phyloP scores from a whole-genome alignment of 2,329 filamentous ascomycete genomes.

The Cercospora zeae-maydis region DNA sequence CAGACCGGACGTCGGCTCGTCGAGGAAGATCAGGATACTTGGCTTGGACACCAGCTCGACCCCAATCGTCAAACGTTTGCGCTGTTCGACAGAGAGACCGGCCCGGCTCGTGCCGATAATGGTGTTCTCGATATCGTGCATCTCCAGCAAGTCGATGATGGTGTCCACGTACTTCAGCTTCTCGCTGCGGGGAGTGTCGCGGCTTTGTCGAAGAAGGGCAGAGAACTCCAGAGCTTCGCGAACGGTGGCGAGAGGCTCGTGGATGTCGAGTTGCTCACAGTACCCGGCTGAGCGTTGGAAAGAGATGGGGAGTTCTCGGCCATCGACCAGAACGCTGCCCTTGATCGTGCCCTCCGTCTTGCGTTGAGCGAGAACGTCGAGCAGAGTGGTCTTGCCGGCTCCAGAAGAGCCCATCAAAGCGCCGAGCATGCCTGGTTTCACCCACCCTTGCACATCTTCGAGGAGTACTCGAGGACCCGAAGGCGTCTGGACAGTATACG shows the following conservation, averaged over 20 bases:
- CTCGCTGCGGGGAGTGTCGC: slow-evolving; percentile 55
- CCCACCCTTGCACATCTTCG: slow-evolving; percentile 65
- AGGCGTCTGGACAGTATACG: slow-evolving; percentile 64
- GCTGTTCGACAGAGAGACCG: slow-evolving; percentile 54
- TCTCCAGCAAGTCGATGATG: slow-evolving; percentile 60
- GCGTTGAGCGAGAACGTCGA: slow-evolving; percentile 43
- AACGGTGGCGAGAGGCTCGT: slow-evolving; percentile 64
- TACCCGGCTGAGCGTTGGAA: slow-evolving; percentile 55
- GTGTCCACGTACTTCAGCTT: slow-evolving; percentile 67
- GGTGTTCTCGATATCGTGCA: slow-evolving; percentile 64
- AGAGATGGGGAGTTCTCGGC: slow-evolving; percentile 38
- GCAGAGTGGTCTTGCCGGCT: slow-evolving; percentile 42
- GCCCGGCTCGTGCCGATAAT: slow-evolving; percentile 58
- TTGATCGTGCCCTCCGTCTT: slow-evolving; percentile 45
- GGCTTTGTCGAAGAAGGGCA: slow-evolving; percentile 60
- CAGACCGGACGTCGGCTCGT: slow-evolving; percentile 54
- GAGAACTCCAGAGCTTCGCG: slow-evolving; percentile 65
- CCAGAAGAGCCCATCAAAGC: slow-evolving; percentile 79
- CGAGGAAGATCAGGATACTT: slow-evolving; percentile 61
- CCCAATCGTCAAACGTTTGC: slow-evolving; percentile 56
- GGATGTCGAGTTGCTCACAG: slow-evolving; percentile 63
- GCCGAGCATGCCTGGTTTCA: slow-evolving; percentile 71
- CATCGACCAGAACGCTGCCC: slow-evolving; percentile 47
- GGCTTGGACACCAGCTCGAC: slow-evolving; percentile 57
- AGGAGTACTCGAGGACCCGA: slow-evolving; percentile 49